Conservation (phyloP, 2,329 filamentous ascomycete species). For the Catunica adiposa region DNA sequence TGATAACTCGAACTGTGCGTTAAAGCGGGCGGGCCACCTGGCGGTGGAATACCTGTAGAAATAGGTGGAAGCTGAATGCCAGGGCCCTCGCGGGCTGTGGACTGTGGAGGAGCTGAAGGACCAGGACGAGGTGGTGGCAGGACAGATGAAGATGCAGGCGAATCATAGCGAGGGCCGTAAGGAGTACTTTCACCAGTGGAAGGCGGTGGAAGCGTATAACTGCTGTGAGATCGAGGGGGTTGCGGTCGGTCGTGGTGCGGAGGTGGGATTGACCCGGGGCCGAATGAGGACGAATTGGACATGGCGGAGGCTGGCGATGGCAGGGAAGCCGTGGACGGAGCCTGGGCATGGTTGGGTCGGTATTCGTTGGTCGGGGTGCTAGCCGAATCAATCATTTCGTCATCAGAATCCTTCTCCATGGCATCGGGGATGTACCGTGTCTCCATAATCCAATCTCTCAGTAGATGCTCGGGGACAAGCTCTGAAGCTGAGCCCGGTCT, state of each 20-base stretch:
- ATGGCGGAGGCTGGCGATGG: conserved; percentile 13
- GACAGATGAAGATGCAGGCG: not conserved
- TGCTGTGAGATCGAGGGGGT: too few relatives aligned
- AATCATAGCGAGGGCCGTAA: too few relatives aligned
- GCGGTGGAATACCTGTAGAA: conserved; percentile 6
- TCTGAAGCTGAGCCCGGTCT: conserved; percentile 31
- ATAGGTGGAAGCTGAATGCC: conserved; percentile 6
- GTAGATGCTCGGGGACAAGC: conserved; percentile 40
- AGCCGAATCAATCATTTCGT: conserved; percentile 17
- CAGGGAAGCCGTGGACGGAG: conserved; percentile 10
- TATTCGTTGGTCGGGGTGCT: conserved; percentile 11
- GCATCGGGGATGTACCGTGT: conserved; percentile 27
- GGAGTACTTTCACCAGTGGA: too few relatives aligned
- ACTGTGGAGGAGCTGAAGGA: not conserved
- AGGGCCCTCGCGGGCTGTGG: not conserved
- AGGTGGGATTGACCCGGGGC: not conserved
- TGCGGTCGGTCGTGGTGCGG: not conserved
- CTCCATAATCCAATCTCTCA: conserved; percentile 46
- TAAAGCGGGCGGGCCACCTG: not conserved
- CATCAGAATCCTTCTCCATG: conserved; percentile 31
- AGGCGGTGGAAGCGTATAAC: too few relatives aligned
- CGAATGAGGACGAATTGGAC: not conserved
- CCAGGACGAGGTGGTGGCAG: not conserved
- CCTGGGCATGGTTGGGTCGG: conserved; percentile 3
- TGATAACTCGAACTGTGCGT: conserved; percentile 11